Conservation (phyloP, 306 rosid genomes). For the Purshia tridentata region DNA sequence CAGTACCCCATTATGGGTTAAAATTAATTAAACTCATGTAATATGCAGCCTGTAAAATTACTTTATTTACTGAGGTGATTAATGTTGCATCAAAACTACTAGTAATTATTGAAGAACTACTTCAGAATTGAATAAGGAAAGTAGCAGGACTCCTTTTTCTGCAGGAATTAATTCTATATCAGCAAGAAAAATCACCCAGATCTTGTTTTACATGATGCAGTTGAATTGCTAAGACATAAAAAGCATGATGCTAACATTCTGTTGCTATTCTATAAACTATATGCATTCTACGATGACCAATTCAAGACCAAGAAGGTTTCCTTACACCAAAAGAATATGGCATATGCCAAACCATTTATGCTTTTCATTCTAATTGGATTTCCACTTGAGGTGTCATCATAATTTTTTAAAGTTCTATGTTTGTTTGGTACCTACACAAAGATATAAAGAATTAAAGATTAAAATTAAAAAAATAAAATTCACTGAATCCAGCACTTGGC, state of each 20-base stretch:
- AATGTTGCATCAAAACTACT: neutral
- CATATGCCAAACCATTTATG: constrained; percentile 16
- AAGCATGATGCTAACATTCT: constrained; percentile 4
- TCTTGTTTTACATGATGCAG: neutral
- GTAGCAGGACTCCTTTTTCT: neutral
- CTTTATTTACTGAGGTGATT: neutral
- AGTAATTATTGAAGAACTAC: neutral
- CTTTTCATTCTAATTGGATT: constrained; percentile 11
- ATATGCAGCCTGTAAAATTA: neutral
- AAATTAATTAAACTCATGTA: neutral
- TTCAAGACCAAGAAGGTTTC: constrained; percentile 15
- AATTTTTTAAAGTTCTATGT: neutral
- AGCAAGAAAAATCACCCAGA: neutral
- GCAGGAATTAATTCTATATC: constrained; percentile 6
- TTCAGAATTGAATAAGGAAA: neutral
- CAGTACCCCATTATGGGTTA: neutral
- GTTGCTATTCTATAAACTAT: neutral
- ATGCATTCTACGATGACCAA: neutral
- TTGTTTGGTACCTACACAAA: neutral
- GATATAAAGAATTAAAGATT: neutral
- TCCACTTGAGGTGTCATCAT: constrained; percentile 20
- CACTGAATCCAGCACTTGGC: neutral
- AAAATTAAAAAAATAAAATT: neutral
- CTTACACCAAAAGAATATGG: neutral
- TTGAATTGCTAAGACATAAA: neutral